Evolutionary conservation across 768 basidiomycete species (phyloP), one percentile per base, ranked within the genome.

Genomic region (Neoboletus subvelutipes): DNA sequence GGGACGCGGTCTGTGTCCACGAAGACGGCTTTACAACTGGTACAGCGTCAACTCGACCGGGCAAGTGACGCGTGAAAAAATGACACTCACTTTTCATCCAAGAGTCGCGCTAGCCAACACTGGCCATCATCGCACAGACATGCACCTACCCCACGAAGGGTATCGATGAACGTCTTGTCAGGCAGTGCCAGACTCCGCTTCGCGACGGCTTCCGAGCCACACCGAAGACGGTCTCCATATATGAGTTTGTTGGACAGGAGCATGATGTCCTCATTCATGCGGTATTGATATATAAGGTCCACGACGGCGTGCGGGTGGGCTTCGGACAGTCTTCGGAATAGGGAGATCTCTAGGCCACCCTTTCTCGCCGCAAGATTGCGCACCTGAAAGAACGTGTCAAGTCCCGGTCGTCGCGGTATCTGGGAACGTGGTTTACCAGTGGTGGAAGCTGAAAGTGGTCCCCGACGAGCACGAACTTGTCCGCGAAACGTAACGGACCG

Each of bases 191-290:
- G 71, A 20, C 69, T 76, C 62, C 78, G 79, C 40, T 77, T 75
- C 31, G 90, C 90, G 12, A 96, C 84, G 18, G 76, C 74, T 45
- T 85, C 83, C 11, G 82, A 87, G 5, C 96, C 97, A 67, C 94
- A 96, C 46, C 75, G 78, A 41, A 98, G 77, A 20, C 87, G 80
- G 56, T 88, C 82, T 11, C 81, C 76, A 64, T 98, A 98, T 11
- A 98, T 86, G 46, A 98, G 84, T 54, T 78, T 79, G 71, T 98
- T 98, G 2, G 91, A 92, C 10, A 98, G 76, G 11, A 82, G 68
- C 95, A 98, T 98, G 68, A 98, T 97, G 58, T 96, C 94, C 54
- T 83, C 83, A 71, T 96, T 98, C 97, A 98, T 98, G 45, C 97
- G 81, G 68, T 98, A 99, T 68, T 99, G 97, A 55, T 88, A 80